A percentile compares a stretch with the other conserved stretches of the same genome.
These are phyloP conservation scores for Chlorencoelia australis DNA, from an alignment of 2,329 filamentous ascomycete genomes.

Conservation along the genomic window DNA sequence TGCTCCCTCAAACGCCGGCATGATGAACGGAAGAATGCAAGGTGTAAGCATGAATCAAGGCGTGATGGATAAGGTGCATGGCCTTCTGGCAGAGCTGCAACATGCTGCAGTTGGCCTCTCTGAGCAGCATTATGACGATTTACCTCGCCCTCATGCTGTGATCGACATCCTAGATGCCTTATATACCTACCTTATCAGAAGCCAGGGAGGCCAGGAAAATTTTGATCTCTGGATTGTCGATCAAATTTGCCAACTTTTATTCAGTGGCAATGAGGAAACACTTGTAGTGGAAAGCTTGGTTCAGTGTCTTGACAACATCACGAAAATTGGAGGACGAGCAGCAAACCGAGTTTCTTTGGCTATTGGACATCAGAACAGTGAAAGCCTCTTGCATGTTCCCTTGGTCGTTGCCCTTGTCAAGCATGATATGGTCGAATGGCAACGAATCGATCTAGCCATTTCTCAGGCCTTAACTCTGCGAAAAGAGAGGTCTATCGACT, in stretches of 20 bases:
- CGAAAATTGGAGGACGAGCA: conserved; percentile 44
- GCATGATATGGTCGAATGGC: conserved; percentile 53
- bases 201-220: conserved; percentile 50
- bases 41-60: conserved; percentile 36
- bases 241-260: conserved; percentile 47
- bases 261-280: conserved; percentile 40
- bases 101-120: conserved; percentile 41
- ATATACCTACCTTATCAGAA: conserved; percentile 52
- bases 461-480: conserved; percentile 62
- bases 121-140: conserved; percentile 49
- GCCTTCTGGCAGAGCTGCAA: conserved; percentile 47
- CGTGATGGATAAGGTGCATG: conserved; percentile 45
- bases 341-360: conserved; percentile 44
- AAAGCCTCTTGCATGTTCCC: conserved; percentile 46
- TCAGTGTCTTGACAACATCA: conserved; percentile 49
- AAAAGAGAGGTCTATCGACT: conserved; percentile 63
- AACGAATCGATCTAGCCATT: conserved; percentile 59
- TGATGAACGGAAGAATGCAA: conserved; percentile 44
- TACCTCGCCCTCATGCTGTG: conserved; percentile 48
- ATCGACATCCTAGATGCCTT: conserved; percentile 54
- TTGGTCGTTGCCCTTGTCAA: conserved; percentile 47
- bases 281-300: conserved; percentile 52
- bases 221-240: conserved; percentile 49
- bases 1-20: conserved; percentile 38
- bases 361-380: conserved; percentile 46